Evolutionary conservation across 345 rosid species (phyloP), one percentile per base, ranked within the genome.

Genomic region (Dovyalis caffra): DNA sequence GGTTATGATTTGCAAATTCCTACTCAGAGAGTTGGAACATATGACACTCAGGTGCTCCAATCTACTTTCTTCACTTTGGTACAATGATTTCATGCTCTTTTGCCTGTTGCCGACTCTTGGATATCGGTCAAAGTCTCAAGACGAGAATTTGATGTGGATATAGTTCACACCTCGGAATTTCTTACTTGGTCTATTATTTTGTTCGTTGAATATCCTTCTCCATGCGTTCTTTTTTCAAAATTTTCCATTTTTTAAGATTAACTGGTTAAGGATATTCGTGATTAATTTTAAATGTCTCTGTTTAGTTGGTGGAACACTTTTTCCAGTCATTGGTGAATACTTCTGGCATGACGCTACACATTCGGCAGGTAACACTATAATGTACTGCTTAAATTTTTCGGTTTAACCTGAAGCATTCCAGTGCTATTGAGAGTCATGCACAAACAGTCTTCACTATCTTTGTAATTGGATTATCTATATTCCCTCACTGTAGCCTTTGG

Each of bases 341-440:
- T 71, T 88, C 97, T 66, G 96, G 98, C 53, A 90, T 95, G 97
- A 95, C 99, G 25, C 97, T 91, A 80, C 99, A 93, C 82, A 91
- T 95, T 12, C 88, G 92, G 51, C 95, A 91, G 93, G 97, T 95
- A 88, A 77, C 9, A 40, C 11, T 33, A 31, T 40, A 33, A 28
- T 23, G 53, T 37, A 43, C 32, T 40, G 38, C 62, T 70, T 63
- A 58, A 43, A 53, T 67, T 57, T 68, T 65, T 63, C 31, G 60
- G 10, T 77, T 49, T 34, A 57, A 35, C 51, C n/a, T 8, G 12
- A 38, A 64, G 60, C 28, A 21, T 72, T 33, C 14, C 45, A 18
- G 8, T 67, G 15, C n/a, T 60, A 8, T 11, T 70, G 20, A 28
- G 32, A 29, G 32, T 70, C 12, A 6, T 25, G 25, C 11, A 11